phyloP scores from a whole-genome alignment of 2,329 filamentous ascomycete species.

The Hymenoscyphus fructigenus region DNA sequence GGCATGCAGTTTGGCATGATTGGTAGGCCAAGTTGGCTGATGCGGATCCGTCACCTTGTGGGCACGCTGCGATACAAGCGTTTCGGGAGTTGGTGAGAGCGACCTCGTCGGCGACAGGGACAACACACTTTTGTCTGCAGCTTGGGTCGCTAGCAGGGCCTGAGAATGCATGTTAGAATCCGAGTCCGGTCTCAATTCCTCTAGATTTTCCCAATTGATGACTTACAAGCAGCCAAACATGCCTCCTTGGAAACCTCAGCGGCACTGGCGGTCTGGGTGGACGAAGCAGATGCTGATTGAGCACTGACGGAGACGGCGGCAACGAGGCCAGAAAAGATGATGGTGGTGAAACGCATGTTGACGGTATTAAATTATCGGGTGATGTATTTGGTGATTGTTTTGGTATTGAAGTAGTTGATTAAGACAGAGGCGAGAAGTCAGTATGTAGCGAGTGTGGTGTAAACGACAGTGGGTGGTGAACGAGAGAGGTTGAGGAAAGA shows the following conservation, averaged over 20 bases:
- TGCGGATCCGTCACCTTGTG: slow-evolving; percentile 23
- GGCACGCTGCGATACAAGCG: slow-evolving; percentile 17
- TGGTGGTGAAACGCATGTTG: slow-evolving; percentile 23
- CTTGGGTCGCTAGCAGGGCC: slow-evolving; percentile 10
- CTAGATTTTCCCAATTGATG: not conserved
- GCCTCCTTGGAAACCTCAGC: slow-evolving; percentile 20
- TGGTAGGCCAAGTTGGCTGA: slow-evolving; percentile 18
- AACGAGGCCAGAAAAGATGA: slow-evolving; percentile 14
- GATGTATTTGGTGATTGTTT: not conserved
- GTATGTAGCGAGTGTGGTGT: slow-evolving; percentile 4
- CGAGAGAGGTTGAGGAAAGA: slow-evolving; percentile 6
- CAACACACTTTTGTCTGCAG: slow-evolving; percentile 17
- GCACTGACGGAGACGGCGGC: slow-evolving; percentile 14
- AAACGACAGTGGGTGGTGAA: slow-evolving; percentile 14
- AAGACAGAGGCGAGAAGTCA: slow-evolving; percentile 7
- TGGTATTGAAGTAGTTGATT: slow-evolving; percentile 5
- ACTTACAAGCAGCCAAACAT: slow-evolving; percentile 22
- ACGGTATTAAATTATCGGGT: slow-evolving; percentile 6
- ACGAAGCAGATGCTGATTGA: slow-evolving; percentile 9
- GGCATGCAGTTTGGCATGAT: slow-evolving; percentile 20
- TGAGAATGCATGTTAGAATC: slow-evolving; percentile 6
- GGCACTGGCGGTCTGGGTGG: slow-evolving; percentile 9
- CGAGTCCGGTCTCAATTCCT: not conserved
- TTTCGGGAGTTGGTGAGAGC: slow-evolving; percentile 12
- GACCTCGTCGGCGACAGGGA: slow-evolving; percentile 5